Evolutionary conservation across 495 filamentous ascomycete species (phyloP).

Genomic region (Astrothelium macrocarpum): DNA sequence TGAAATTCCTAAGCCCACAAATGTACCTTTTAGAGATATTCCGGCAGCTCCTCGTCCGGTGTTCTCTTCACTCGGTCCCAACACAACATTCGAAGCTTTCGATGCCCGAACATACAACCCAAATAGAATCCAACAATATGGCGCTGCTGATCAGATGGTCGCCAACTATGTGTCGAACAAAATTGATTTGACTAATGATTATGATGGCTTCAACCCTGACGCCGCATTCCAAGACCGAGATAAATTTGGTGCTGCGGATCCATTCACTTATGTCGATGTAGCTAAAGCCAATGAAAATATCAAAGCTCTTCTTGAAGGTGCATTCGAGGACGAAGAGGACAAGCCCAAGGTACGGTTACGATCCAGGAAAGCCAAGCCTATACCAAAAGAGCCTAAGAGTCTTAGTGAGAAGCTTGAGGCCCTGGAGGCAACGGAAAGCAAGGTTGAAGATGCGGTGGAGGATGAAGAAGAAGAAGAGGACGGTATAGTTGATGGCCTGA

Average conservation of each 20-base stretch:
- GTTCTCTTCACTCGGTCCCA: constrained; percentile 25
- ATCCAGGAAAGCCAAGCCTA: constrained; percentile 41
- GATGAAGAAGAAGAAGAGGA: constrained; percentile 64
- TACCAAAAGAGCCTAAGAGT: constrained; percentile 39
- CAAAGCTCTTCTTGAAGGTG: constrained; percentile 78
- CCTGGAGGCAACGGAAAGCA: constrained; percentile 42
- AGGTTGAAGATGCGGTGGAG: constrained; percentile 37
- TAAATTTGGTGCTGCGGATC: constrained; percentile 40
- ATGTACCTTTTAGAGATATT: constrained; percentile 15
- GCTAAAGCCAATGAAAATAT: constrained; percentile 73
- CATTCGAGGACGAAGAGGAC: constrained; percentile 74
- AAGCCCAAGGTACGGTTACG: constrained; percentile 43
- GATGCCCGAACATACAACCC: constrained; percentile 10
- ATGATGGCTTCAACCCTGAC: constrained; percentile 35
- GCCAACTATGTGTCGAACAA: not conserved
- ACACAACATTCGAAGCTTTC: constrained; percentile 24
- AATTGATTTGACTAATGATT: constrained; percentile 25
- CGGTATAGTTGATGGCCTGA: constrained; percentile 68
- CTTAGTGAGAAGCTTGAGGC: constrained; percentile 51
- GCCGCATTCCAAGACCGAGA: constrained; percentile 21
- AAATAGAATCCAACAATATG: constrained; percentile 9
- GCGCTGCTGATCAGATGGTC: not conserved
- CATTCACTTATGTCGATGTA: constrained; percentile 63
- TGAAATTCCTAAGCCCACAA: constrained; percentile 27
- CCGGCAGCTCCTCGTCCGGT: constrained; percentile 21